Evolutionary conservation across 371 early-diverging fungal genomes (phyloP).

Genomic region (Rhizomucor miehei): DNA sequence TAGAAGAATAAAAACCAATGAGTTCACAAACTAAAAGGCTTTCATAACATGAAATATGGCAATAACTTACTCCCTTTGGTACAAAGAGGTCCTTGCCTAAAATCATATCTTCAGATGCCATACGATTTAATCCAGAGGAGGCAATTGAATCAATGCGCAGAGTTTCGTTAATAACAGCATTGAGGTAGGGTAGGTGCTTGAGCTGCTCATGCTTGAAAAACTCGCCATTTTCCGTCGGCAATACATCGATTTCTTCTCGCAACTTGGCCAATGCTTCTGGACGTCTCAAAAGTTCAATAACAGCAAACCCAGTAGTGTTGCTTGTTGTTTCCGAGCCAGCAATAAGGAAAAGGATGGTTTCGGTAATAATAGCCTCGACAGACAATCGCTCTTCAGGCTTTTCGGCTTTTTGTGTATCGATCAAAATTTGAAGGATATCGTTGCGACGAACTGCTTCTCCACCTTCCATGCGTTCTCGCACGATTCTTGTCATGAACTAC

Average conservation of each 20-base stretch:
- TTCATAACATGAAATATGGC: neutral
- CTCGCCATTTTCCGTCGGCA: constrained; percentile 4
- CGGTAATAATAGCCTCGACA: constrained; percentile 24
- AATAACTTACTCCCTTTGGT: constrained; percentile 14
- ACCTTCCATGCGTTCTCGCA: constrained; percentile 19
- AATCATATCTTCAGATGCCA: constrained; percentile 12
- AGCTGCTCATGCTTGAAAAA: constrained; percentile 31
- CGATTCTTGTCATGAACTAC: constrained; percentile 27
- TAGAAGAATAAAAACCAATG: no score
- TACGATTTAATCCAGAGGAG: constrained; percentile 19
- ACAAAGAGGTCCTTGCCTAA: constrained; percentile 12
- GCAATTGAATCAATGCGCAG: constrained; percentile 29
- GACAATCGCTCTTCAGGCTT: constrained; percentile 25
- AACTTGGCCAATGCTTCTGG: constrained; percentile 23
- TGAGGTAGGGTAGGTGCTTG: constrained; percentile 30
- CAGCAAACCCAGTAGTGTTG: constrained; percentile 29
- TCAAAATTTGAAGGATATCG: constrained; percentile 38
- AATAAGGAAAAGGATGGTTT: constrained; percentile 31
- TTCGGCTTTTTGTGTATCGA: constrained; percentile 20
- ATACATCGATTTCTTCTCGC: constrained; percentile 24
- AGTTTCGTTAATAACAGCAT: constrained; percentile 35
- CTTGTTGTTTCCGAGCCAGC: constrained; percentile 43
- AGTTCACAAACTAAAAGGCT: no score
- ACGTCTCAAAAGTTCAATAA: constrained; percentile 24
- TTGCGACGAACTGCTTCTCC: constrained; percentile 17